A percentile compares a stretch with the other conserved stretches of the same genome.
Conservation (phyloP, 2,329 filamentous ascomycete species). For the Botrytis sinoallii region DNA sequence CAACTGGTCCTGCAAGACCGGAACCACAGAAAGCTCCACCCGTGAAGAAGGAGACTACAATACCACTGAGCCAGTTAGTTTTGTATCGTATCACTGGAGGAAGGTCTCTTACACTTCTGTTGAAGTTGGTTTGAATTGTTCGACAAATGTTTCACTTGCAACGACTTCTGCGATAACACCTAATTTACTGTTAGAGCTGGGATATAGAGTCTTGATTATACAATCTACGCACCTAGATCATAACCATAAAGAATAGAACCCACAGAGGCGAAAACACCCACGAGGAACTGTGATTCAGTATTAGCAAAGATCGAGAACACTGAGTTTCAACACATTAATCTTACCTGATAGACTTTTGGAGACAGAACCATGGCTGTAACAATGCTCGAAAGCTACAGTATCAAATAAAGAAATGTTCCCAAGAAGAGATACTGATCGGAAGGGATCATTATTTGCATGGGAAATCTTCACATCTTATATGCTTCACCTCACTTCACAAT, state of each 20-base stretch:
- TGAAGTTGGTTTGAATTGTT: conserved; percentile 40
- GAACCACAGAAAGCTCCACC: conserved; percentile 58
- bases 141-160: conserved; percentile 46
- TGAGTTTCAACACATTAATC: neutral
- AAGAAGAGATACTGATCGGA: neutral
- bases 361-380: conserved; percentile 28
- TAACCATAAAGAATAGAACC: conserved; percentile 55
- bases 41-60: conserved; percentile 76
- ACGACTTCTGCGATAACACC: conserved; percentile 39
- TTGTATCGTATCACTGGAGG: neutral
- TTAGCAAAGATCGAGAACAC: neutral
- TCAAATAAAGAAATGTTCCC: neutral
- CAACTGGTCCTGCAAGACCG: conserved; percentile 47
- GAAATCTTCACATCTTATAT: conserved; percentile 16
- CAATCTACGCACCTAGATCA: conserved; percentile 50
- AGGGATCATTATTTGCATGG: neutral
- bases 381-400: conserved; percentile 11
- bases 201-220: conserved; percentile 14
- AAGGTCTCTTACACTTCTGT: conserved; percentile 31
- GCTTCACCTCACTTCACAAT: neutral
- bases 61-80: conserved; percentile 49
- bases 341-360: conserved; percentile 38
- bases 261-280: conserved; percentile 50
- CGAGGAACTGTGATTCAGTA: conserved; percentile 35
- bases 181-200: neutral